Percentiles rank a stretch among this genome's conserved stretches.
Conservation (phyloP, 2,329 filamentous ascomycete species). For the Macrophomina phaseolina region DNA sequence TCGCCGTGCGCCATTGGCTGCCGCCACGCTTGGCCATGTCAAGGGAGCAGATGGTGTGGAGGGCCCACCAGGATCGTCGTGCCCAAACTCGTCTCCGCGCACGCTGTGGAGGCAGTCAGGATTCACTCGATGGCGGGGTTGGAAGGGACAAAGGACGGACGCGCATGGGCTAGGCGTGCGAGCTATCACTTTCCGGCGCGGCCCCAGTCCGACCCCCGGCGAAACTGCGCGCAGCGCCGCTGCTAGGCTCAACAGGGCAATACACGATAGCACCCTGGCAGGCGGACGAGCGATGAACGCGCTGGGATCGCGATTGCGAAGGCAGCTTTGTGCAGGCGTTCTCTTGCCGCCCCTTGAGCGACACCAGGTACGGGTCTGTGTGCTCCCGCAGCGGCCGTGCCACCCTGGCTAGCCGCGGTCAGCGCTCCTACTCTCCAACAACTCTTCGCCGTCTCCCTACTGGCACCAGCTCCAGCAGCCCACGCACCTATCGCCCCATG, state of each 20-base stretch:
- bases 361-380: neutral
- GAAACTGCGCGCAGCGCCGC: constrained; percentile 9
- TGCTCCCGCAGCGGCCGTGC: constrained; percentile 7
- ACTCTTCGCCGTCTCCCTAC: constrained; percentile 7
- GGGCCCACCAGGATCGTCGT: constrained; percentile 23
- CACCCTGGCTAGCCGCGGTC: neutral
- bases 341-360: neutral
- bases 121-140: constrained; percentile 23
- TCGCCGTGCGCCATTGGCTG: constrained; percentile 16
- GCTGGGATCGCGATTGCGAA: constrained; percentile 2
- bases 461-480: constrained; percentile 1
- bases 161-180: constrained; percentile 12
- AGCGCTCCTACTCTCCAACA: neutral
- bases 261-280: constrained; percentile 25
- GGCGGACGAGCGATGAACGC: neutral
- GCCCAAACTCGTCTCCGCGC: constrained; percentile 23
- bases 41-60: constrained; percentile 17
- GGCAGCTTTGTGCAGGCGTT: neutral
- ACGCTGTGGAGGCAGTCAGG: constrained; percentile 18
- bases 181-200: constrained; percentile 23
- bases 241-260: constrained; percentile 20
- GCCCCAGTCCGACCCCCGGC: neutral
- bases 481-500: constrained; percentile 11
- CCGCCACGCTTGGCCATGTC: constrained; percentile 21
- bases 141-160: neutral